phyloP scores from a whole-genome alignment of 2,329 filamentous ascomycete species.

The Arthrobotrys iridis region DNA sequence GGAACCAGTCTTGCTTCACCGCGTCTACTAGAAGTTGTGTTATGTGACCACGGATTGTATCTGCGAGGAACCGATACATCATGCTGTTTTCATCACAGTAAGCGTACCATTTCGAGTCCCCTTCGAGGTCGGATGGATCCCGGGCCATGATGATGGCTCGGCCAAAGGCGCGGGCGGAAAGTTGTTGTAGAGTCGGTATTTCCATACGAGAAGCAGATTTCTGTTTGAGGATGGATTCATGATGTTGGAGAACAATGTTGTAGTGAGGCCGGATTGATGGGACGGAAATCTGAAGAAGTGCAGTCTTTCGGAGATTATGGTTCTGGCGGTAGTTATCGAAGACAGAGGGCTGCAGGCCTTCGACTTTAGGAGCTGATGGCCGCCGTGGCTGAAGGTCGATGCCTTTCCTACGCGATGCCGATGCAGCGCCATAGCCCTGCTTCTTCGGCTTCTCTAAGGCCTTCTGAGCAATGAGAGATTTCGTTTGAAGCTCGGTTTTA shows the following conservation, averaged over 20 bases:
- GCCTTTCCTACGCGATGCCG: constrained; percentile 25
- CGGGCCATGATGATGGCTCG: constrained; percentile 42
- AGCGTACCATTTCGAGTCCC: constrained; percentile 43
- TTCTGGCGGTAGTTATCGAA: constrained; percentile 48
- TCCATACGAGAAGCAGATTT: background rate
- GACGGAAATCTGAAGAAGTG: constrained; percentile 23
- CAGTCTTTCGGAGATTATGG: constrained; percentile 20
- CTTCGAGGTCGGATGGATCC: constrained; percentile 32
- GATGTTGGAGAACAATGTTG: constrained; percentile 34
- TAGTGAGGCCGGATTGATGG: constrained; percentile 33
- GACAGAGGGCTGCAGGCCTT: background rate
- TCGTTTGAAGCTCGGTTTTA: constrained; percentile 27
- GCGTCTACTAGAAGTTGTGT: constrained; percentile 41
- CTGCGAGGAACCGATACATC: constrained; percentile 37
- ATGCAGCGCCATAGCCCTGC: constrained; percentile 31
- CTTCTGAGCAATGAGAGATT: constrained; percentile 5
- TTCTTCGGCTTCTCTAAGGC: constrained; percentile 26
- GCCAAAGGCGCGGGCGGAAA: constrained; percentile 37
- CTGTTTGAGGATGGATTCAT: constrained; percentile 33
- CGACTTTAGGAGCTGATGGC: background rate
- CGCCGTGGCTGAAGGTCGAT: constrained; percentile 29
- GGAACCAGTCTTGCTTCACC: constrained; percentile 45
- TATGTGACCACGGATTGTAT: constrained; percentile 45
- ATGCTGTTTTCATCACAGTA: constrained; percentile 48
- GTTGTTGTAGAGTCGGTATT: constrained; percentile 26